A percentile compares a stretch with the other conserved stretches of the same genome.
Evolutionary conservation across 1,284 basidiomycete genomes (phyloP).

Genomic region (Trametes sp.): DNA sequence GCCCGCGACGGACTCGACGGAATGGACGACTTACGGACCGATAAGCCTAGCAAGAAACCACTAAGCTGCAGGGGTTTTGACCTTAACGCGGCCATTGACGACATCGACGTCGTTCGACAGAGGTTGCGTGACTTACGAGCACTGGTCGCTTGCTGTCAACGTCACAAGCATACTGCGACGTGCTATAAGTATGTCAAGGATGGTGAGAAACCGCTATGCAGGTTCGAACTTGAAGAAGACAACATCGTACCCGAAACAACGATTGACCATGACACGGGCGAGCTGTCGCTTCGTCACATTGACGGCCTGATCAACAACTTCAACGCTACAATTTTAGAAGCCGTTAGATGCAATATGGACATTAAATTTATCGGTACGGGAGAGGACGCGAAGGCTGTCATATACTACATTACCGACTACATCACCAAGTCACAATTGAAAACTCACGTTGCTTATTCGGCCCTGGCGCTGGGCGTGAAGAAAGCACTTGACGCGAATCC

Average conservation of each 20-base stretch:
- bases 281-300: not conserved
- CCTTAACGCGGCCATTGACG: not conserved
- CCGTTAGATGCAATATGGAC: slow-evolving; percentile 51
- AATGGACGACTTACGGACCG: not conserved
- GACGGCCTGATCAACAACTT: slow-evolving; percentile 47
- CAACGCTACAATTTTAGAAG: slow-evolving; percentile 44
- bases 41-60: not conserved
- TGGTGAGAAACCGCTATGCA: not conserved
- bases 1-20: no score
- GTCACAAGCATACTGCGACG: not conserved
- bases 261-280: not conserved
- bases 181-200: not conserved
- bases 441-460: slow-evolving; percentile 34
- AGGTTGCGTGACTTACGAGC: not conserved
- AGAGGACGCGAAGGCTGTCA: slow-evolving; percentile 46
- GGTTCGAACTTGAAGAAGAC: not conserved
- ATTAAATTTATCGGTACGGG: slow-evolving; percentile 50
- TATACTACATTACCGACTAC: slow-evolving; percentile 53
- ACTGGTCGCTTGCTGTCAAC: not conserved
- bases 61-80: not conserved
- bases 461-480: not conserved
- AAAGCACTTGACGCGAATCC: no score
- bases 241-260: not conserved
- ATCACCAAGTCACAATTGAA: slow-evolving; percentile 50
- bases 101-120: not conserved